Evolutionary conservation across 371 early-diverging fungal genomes (phyloP), one percentile per base, ranked within the genome.

Genomic region (Mucor mucedo): DNA sequence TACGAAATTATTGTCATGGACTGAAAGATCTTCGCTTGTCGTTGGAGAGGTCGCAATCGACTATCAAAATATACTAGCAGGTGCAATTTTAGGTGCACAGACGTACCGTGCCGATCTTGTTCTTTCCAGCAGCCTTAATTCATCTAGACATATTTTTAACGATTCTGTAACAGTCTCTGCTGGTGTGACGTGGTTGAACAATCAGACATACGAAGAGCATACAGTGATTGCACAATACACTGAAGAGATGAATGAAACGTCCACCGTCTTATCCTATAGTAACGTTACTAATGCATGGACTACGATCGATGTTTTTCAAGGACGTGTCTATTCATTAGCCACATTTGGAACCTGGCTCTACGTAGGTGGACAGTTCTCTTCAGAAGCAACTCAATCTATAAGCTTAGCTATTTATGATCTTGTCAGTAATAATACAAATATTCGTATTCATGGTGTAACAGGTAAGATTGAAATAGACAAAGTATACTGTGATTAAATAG

Each of bases 351-450:
- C 70, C 33, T 47, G 41, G 1, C 63, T 80, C 3, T 75, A 69
- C 30, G 71, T 80, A 9, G 80, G 77, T 8, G 80, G 80, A 6
- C 57, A 62, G 14, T 80, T 77, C 28, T 55, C 40, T 11, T 60
- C 70, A 10, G 47, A 44, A 5, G 14, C 29, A 28, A 66, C 44
- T 9, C 60, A 55, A 27, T 60, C 72, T 2, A 60, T 56, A 2
- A 77, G 73, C 42, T 75, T 80, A 42, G 66, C 72, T 21, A 69
- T 75, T 30, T 75, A 75, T 52, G 69, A 75, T 55, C 60, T 79
- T 16, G 42, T 16, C 4, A 35, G 27, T 5, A 58, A 61, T 27
- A 52, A 57, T 16, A 63, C 52, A 41, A 50, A 30, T 21, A 21
- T 64, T 5, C 58, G 57, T 28, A 52, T 65, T 1, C 56, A 61